Evolutionary conservation across 805 yeast genomes (phyloP).

Genomic region (Pichia membranifaciens): DNA sequence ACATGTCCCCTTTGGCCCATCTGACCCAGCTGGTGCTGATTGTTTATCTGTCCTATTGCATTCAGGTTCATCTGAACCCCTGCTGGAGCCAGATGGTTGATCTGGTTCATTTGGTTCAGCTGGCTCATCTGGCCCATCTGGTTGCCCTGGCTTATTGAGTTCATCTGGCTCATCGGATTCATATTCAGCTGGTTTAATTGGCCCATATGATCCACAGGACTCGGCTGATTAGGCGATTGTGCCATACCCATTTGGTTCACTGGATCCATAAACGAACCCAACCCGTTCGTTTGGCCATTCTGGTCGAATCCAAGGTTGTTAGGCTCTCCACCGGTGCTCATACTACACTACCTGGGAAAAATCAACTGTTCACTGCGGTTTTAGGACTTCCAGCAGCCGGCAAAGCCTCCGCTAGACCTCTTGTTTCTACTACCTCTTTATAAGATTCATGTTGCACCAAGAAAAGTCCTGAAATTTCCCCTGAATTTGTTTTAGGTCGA

Average conservation of each 20-base stretch:
- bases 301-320: no score
- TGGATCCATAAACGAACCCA: neutral
- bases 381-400: no score
- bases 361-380: no score
- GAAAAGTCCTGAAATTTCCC: no score
- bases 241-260: neutral
- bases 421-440: no score
- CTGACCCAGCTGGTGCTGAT: neutral
- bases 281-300: neutral
- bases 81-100: neutral
- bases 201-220: neutral
- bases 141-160: neutral
- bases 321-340: no score
- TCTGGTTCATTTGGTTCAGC: conserved; percentile 1
- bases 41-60: neutral
- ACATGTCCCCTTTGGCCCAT: neutral
- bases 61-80: neutral
- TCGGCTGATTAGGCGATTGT: neutral
- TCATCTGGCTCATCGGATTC: neutral
- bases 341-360: no score
- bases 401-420: no score
- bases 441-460: no score
- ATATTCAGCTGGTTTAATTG: neutral
- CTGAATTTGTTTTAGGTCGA: no score
- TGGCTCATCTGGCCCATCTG: conserved; percentile 1